Evolutionary conservation across 768 basidiomycete genomes (phyloP).

Genomic region (Piloderma croceum): DNA sequence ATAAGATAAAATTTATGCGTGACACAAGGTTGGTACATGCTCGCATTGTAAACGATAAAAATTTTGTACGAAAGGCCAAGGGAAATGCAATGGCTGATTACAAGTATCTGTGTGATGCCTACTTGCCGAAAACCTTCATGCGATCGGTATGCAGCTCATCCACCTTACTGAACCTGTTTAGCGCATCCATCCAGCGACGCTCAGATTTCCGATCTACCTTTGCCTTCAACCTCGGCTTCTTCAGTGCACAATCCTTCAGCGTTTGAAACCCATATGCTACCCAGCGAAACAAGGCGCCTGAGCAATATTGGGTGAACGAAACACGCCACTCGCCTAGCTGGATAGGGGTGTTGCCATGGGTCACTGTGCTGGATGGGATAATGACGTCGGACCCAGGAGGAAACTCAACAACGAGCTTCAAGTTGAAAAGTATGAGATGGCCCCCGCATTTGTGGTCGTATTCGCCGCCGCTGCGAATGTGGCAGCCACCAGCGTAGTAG

Average conservation of each 20-base stretch:
- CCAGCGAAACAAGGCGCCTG: conserved; percentile 13
- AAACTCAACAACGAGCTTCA: conserved; percentile 10
- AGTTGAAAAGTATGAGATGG: conserved; percentile 9
- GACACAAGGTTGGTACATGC: too few species aligned
- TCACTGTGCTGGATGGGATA: conserved; percentile 13
- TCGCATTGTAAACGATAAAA: too few species aligned
- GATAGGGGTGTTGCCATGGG: conserved; percentile 10
- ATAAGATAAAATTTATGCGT: too few species aligned
- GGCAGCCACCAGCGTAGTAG: conserved; percentile 19
- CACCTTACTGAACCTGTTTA: too few species aligned
- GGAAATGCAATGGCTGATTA: too few species aligned
- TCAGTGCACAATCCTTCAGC: not conserved
- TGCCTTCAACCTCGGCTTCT: too few species aligned
- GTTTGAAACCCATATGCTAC: conserved; percentile 18
- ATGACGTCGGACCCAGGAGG: conserved; percentile 10
- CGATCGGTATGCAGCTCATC: too few species aligned
- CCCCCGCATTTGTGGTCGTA: conserved; percentile 7
- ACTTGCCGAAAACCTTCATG: too few species aligned
- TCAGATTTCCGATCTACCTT: too few species aligned
- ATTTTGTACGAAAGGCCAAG: too few species aligned
- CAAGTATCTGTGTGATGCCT: too few species aligned
- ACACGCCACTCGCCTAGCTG: conserved; percentile 3
- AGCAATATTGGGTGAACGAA: conserved; percentile 15
- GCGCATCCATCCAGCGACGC: too few species aligned
- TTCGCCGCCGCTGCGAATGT: conserved; percentile 18